phyloP scores from a whole-genome alignment of 441 rosid genomes.

The Metrosideros polymorpha region DNA sequence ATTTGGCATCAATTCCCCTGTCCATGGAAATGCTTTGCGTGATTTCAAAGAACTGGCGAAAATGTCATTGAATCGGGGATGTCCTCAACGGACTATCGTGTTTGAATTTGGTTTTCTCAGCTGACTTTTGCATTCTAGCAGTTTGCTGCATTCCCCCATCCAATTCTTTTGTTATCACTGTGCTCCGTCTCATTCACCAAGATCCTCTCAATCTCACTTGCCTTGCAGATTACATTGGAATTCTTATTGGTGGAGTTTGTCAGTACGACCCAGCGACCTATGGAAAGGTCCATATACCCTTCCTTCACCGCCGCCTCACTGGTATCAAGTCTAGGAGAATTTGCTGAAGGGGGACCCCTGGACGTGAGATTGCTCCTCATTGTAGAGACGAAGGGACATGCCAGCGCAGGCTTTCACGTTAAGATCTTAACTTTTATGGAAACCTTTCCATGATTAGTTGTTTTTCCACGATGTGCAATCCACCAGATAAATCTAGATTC shows the following conservation, averaged over 20 bases:
- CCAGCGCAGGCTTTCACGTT: too few relatives aligned
- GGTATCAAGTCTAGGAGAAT: too few relatives aligned
- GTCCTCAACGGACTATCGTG: neutral
- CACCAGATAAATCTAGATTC: neutral
- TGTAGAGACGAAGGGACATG: neutral
- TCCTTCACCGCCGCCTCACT: neutral
- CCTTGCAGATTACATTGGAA: neutral
- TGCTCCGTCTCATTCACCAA: neutral
- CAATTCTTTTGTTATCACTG: neutral
- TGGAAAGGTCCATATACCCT: neutral
- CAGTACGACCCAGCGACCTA: accelerated
- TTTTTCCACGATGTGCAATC: neutral
- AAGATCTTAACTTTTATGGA: too few relatives aligned
- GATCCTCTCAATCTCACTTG: neutral
- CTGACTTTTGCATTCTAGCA: neutral
- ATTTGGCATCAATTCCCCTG: neutral
- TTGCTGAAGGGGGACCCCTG: neutral
- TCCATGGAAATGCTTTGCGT: neutral
- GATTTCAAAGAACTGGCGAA: neutral
- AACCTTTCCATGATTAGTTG: too few relatives aligned
- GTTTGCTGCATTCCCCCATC: neutral
- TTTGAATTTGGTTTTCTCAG: neutral
- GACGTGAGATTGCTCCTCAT: neutral
- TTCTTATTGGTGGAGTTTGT: neutral
- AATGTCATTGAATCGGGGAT: neutral